Percentiles rank a stretch among this genome's conserved stretches.
phyloP scores from a whole-genome alignment of 202 grass and related monocot genomes.

The Brachypodium distachyon region DNA sequence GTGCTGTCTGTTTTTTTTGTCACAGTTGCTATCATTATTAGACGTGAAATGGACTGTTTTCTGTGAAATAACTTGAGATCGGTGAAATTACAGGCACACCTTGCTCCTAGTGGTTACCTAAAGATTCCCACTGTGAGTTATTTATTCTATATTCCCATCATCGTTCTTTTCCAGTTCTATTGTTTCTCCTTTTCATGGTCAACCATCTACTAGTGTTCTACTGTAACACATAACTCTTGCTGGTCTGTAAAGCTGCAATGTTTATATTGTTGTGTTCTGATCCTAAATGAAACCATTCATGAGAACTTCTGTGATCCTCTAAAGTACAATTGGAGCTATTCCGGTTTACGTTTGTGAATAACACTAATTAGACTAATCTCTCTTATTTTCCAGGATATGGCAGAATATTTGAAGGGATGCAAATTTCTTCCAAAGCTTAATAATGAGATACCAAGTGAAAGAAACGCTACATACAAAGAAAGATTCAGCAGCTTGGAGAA shows the following conservation, averaged over 20 bases:
- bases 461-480: slow-evolving; percentile 85
- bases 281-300: background rate
- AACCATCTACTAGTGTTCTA: background rate
- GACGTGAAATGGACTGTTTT: background rate
- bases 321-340: background rate
- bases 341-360: background rate
- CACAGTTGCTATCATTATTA: background rate
- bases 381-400: slow-evolving; percentile 59
- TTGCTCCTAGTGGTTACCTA: slow-evolving; percentile 79
- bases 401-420: slow-evolving; percentile 81
- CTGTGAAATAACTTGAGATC: slow-evolving; percentile 20
- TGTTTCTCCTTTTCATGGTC: background rate
- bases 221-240: background rate
- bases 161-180: background rate
- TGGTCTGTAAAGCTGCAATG: background rate
- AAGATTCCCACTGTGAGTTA: slow-evolving; percentile 90
- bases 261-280: background rate
- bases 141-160: background rate
- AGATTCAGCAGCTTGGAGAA: slow-evolving; percentile 79
- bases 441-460: slow-evolving; percentile 69
- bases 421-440: slow-evolving; percentile 96
- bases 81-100: slow-evolving; percentile 65
- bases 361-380: background rate
- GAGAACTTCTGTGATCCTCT: background rate
- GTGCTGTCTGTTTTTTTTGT: slow-evolving; percentile 3